Evolutionary conservation across 176 grass and related monocot genomes (phyloP), one percentile per base, ranked within the genome.

Genomic region (Cenchrus purpureus): DNA sequence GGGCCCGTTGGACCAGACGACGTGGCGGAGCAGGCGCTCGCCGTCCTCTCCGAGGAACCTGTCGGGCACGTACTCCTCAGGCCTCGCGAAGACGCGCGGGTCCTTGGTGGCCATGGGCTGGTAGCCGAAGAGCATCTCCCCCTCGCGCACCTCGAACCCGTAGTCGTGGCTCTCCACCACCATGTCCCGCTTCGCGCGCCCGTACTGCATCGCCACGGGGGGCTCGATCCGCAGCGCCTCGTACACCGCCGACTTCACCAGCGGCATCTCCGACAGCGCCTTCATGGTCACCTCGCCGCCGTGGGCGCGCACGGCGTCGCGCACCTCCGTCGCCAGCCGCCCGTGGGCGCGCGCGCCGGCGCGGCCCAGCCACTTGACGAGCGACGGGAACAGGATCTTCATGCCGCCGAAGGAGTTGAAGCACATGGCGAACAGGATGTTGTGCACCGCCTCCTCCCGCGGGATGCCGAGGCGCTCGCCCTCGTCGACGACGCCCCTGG

Each of bases 91-190:
- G 13, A 99, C 92, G 66, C 88, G 82, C 76, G 97, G 69, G 88
- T 99, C 97, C 90, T 87, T 94, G 66, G 97, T 99, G 22, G 94
- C 97, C 91, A 99, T 97, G 52, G 94, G 97, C 89, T 99, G 97
- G 90, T 99, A 99, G 1, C 97, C 97, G 72, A 99, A 99, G 53
- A 99, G 89, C 91, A 99, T 89, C 91, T 99, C 97, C 46, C 97
- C 97, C 16, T 87, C 86, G 12, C 94, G 80, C 51, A 99, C 97
- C 83, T 97, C 88, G 89, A 86, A 99, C 4, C 89, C 92, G 25
- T 91, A 88, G 89, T 97, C 94, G 61, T 99, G 97, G 88, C 97
- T 99, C 78, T 94, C 88, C 74, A 99, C 85, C 84, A 99, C 97
- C 88, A 99, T 83, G 88, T 99, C 94, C n/a, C 87, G 74, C 89